A percentile compares a stretch with the other conserved stretches of the same genome.
phyloP scores from a whole-genome alignment of 345 rosid genomes.

The Acer negundo region DNA sequence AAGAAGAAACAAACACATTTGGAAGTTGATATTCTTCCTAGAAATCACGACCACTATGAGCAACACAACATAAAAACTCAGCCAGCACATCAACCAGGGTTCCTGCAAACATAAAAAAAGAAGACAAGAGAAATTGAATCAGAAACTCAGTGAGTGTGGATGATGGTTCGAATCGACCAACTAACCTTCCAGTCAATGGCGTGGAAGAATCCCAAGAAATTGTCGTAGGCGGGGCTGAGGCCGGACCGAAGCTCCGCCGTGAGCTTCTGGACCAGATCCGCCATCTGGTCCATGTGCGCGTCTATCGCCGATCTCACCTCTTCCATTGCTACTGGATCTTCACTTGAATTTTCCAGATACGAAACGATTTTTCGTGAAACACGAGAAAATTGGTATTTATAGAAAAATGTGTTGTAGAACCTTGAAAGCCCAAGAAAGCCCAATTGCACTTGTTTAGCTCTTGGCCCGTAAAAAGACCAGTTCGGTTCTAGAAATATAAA shows the following conservation, averaged over 20 bases:
- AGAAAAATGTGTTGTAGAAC: background rate
- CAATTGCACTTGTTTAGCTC: background rate
- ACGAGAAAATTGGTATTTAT: too few species aligned
- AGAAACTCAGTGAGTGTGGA: too few species aligned
- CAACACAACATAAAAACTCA: conserved; percentile 63
- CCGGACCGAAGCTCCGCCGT: conserved; percentile 81
- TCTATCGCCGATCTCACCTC: conserved; percentile 72
- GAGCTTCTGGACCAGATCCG: conserved; percentile 82
- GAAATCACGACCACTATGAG: conserved; percentile 55
- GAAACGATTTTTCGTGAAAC: background rate
- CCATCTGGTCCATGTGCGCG: conserved; percentile 73
- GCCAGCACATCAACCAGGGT: conserved; percentile 71
- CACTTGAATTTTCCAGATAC: background rate
- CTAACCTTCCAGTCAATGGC: conserved; percentile 94
- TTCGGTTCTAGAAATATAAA: too few species aligned
- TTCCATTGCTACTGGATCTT: conserved; percentile 49
- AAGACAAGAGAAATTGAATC: background rate
- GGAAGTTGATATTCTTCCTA: conserved; percentile 74
- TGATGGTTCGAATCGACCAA: background rate
- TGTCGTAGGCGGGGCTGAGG: conserved; percentile 73
- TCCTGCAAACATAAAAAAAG: conserved; percentile 44
- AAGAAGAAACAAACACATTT: conserved; percentile 76
- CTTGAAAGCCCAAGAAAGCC: background rate
- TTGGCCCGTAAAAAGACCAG: too few species aligned
- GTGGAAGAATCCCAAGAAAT: conserved; percentile 80